A percentile compares a stretch with the other conserved stretches of the same genome.
Conservation (phyloP, 2,329 filamentous ascomycete genomes). For the Aspergillus fructus region DNA sequence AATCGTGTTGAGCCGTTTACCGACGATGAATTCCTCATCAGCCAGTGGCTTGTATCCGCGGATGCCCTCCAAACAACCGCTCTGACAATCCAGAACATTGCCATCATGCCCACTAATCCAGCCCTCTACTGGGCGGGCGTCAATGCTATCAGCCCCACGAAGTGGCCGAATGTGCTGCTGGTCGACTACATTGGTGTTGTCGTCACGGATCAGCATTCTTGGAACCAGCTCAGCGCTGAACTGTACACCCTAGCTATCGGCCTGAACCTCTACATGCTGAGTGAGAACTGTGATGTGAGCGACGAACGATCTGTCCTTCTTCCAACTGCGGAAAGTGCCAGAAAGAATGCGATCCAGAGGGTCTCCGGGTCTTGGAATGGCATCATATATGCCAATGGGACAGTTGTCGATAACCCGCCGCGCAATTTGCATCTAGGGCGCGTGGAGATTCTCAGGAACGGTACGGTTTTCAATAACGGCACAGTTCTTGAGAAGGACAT, state of each 20-base stretch:
- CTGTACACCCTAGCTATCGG: constrained; percentile 13
- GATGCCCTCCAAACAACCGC: constrained; percentile 9
- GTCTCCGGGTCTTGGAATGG: constrained; percentile 6
- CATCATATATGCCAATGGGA: constrained; percentile 15
- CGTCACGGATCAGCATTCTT: constrained; percentile 6
- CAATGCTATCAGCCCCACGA: constrained; percentile 7
- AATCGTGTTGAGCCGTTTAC: background rate
- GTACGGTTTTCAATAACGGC: constrained; percentile 10
- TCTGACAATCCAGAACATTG: constrained; percentile 9
- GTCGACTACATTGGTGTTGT: constrained; percentile 13
- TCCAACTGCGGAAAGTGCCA: background rate
- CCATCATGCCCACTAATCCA: constrained; percentile 11
- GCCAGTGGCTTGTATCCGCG: constrained; percentile 10
- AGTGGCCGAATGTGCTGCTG: constrained; percentile 13
- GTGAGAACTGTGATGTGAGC: constrained; percentile 16
- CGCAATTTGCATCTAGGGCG: constrained; percentile 1
- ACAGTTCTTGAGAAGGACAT: constrained; percentile 6
- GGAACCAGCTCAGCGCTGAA: constrained; percentile 11
- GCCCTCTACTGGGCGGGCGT: constrained; percentile 11
- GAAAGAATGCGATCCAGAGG: background rate
- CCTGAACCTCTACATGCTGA: constrained; percentile 14
- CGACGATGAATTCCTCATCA: constrained; percentile 11
- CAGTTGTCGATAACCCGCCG: constrained; percentile 6
- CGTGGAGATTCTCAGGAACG: constrained; percentile 7
- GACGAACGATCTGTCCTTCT: constrained; percentile 7